Evolutionary conservation across 805 yeast genomes (phyloP).

Genomic region (Candida gorgasii): DNA sequence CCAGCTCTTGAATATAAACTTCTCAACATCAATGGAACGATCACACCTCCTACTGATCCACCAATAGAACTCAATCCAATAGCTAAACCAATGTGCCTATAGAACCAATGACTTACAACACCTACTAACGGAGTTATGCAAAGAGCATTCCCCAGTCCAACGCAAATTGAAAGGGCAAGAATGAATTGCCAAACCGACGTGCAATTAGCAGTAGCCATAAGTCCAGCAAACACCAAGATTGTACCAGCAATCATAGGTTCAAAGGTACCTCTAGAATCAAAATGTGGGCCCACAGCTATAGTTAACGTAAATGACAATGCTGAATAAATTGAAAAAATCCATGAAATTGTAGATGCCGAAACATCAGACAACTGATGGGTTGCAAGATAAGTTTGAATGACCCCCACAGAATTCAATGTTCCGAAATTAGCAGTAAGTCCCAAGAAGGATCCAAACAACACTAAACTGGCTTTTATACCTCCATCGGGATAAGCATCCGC

Average conservation of each 20-base stretch:
- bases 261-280: constrained; percentile 61
- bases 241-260: constrained; percentile 48
- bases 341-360: constrained; percentile 33
- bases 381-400: constrained; percentile 39
- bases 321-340: constrained; percentile 42
- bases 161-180: constrained; percentile 42
- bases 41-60: constrained; percentile 66
- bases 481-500: constrained; percentile 24
- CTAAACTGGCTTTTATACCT: constrained; percentile 24
- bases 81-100: constrained; percentile 47
- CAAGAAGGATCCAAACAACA: constrained; percentile 26
- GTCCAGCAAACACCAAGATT: constrained; percentile 43
- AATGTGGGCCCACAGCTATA: constrained; percentile 54
- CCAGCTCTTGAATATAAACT: constrained; percentile 50
- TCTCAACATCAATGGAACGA: constrained; percentile 56
- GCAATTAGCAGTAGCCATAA: constrained; percentile 57
- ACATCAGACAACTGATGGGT: constrained; percentile 34
- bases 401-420: constrained; percentile 37
- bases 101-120: constrained; percentile 67
- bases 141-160: constrained; percentile 62
- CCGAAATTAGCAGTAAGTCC: constrained; percentile 31
- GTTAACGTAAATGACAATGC: constrained; percentile 30
- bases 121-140: constrained; percentile 63
- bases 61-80: constrained; percentile 66
- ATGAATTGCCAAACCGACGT: constrained; percentile 58